Evolutionary conservation across 2,329 filamentous ascomycete genomes (phyloP).

Genomic region (Verticillium klebahnii): DNA sequence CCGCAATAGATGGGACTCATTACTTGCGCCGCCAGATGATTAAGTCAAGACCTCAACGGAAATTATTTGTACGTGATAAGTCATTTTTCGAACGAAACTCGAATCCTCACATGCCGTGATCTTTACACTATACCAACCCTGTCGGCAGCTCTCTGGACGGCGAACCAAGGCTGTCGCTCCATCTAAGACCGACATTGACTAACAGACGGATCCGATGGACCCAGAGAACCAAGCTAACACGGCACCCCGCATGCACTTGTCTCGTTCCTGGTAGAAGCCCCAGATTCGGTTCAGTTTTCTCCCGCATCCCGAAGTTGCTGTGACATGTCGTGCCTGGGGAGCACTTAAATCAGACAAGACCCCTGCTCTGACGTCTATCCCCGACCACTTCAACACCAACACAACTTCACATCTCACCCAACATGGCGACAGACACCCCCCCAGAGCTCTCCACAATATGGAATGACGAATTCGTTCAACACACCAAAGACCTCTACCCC

Average conservation of each 20-base stretch:
- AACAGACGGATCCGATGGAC: not conserved
- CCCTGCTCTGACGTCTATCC: not conserved
- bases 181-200: not conserved
- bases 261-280: not conserved
- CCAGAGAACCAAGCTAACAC: not conserved
- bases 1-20: too few species aligned
- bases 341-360: too few species aligned
- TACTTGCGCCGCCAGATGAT: too few species aligned
- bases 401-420: not conserved
- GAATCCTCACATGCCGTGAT: too few species aligned
- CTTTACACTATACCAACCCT: too few species aligned
- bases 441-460: not conserved
- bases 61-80: too few species aligned
- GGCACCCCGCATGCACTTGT: not conserved
- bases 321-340: too few species aligned
- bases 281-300: not conserved
- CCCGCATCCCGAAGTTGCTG: not conserved
- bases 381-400: not conserved
- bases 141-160: too few species aligned
- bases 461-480: slow-evolving; percentile 1
- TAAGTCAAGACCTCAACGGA: too few species aligned
- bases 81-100: too few species aligned
- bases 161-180: not conserved
- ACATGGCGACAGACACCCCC: not conserved
- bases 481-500: slow-evolving; percentile 5